Conservation (phyloP, 2,329 filamentous ascomycete genomes). For the Thielaviopsis populi region DNA sequence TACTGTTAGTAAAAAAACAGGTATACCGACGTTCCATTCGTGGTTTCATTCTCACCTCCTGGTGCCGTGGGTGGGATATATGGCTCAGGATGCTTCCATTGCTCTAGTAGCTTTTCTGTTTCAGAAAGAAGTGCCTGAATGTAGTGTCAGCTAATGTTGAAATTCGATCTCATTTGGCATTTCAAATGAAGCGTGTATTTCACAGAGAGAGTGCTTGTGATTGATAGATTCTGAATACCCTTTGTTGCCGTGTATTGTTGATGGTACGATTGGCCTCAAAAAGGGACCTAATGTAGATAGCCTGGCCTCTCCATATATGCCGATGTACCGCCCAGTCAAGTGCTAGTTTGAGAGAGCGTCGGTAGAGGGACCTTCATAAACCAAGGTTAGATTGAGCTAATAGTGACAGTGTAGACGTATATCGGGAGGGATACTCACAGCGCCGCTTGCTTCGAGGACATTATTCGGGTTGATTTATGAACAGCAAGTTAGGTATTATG, state of each 20-base stretch:
- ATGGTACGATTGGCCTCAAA: slow-evolving; percentile 89
- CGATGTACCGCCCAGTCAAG: slow-evolving; percentile 93
- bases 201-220: too few species aligned
- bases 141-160: neutral
- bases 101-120: slow-evolving; percentile 73
- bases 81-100: slow-evolving; percentile 96
- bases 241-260: slow-evolving; percentile 69
- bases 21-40: neutral
- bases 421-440: slow-evolving; percentile 29
- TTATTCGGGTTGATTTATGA: slow-evolving; percentile 19
- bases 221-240: slow-evolving; percentile 37
- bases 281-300: slow-evolving; percentile 83
- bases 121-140: slow-evolving; percentile 67
- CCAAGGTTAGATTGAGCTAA: neutral
- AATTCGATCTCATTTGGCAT: neutral
- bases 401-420: neutral
- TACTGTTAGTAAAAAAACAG: neutral
- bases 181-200: neutral
- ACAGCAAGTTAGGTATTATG: neutral
- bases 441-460: slow-evolving; percentile 35
- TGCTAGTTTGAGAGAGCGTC: slow-evolving; percentile 80
- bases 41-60: slow-evolving; percentile 50
- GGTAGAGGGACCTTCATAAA: slow-evolving; percentile 57
- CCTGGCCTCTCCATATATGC: slow-evolving; percentile 87
- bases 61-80: slow-evolving; percentile 81